Base-by-base conservation (phyloP, 1,284 basidiomycete genomes). In the Rhizoctonia solani region DNA sequence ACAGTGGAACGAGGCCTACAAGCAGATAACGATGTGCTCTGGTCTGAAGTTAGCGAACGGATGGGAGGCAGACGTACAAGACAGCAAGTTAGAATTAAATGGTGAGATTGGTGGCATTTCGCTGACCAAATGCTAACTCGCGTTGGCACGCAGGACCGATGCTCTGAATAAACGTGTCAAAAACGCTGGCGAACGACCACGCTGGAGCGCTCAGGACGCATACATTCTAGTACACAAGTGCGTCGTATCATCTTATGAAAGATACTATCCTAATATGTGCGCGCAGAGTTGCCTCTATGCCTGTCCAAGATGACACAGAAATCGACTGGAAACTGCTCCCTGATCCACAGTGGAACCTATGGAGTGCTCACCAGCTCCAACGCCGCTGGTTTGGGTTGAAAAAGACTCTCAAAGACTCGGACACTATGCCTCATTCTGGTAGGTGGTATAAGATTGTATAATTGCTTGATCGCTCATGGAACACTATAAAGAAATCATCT, bases 81-180 rank as follows among this genome's bases (percentile, higher is more conserved):
- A 71, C 87, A 90, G 71, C 92, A 94, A 75, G 92, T 90, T 77
- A 81, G 92, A 59, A 89, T 88, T 50, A 93, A 93, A 82, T 93
- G 90, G 89, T 89, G 69, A 37, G 74, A 4, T n/a, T n/a, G n/a
- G n/a, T 3, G 19, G 3, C 14, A 5, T 5, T 13, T 42, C 14
- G 4, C 41, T 41, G 19, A 61, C 55, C 13, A 30, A 27, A 3
- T 3, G 34, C 23, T 37, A 19, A 19, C 49, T 69, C 39, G 27
- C 19, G 49, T 53, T 30, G n/a, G 46, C 58, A 65, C 46, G 41
- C 23, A 91, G 89, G 89, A 87, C 85, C 32, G 89, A 92, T 76
- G 82, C 84, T 0, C 77, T 92, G 52, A 88, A 85, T 71, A 87
- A 87, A 71, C 84, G 83, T 16, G 78, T 88, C 42, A 91, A 90